phyloP scores from a whole-genome alignment of 1,284 basidiomycete genomes.

The Phellopilus nigrolimitatus region DNA sequence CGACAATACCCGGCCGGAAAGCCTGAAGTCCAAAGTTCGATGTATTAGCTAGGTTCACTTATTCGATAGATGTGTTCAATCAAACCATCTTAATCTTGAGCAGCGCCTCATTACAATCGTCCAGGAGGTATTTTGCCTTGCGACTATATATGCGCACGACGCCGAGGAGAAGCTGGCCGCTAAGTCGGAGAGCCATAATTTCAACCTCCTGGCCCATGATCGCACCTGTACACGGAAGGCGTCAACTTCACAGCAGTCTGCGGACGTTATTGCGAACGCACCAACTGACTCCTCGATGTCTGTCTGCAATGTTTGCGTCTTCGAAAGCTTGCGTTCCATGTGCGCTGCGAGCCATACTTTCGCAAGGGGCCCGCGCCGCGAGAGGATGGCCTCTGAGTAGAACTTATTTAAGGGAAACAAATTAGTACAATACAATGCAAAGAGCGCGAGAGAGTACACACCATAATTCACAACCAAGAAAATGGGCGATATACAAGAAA shows the following conservation, averaged over 20 bases:
- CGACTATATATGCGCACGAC: constrained; percentile 97
- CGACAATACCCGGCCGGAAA: constrained; percentile 89
- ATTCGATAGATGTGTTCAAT: constrained; percentile 77
- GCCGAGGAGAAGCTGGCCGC: constrained; percentile 91
- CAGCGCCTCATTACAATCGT: constrained; percentile 96
- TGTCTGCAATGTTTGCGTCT: constrained; percentile 89
- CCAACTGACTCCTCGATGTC: constrained; percentile 93
- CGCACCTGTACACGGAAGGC: constrained; percentile 53
- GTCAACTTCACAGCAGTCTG: not conserved
- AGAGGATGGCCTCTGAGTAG: constrained; percentile 89
- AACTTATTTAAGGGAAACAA: constrained; percentile 46
- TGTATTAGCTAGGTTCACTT: constrained; percentile 67
- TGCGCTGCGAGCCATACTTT: constrained; percentile 99
- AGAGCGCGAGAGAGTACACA: not conserved
- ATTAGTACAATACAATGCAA: not conserved
- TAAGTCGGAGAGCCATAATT: constrained; percentile 89
- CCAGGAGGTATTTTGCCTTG: constrained; percentile 95
- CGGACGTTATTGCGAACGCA: constrained; percentile 37
- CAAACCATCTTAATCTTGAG: constrained; percentile 91
- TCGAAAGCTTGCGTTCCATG: constrained; percentile 97
- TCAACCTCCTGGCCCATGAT: constrained; percentile 88
- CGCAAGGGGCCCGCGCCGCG: constrained; percentile 89
- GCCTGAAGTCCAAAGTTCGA: constrained; percentile 70
- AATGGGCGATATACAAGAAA: constrained; percentile 8
- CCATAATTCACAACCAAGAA: constrained; percentile 17